These are phyloP conservation scores for Epichloe glyceriae DNA, from an alignment of 2,329 filamentous ascomycete species.

Conservation along the genomic window DNA sequence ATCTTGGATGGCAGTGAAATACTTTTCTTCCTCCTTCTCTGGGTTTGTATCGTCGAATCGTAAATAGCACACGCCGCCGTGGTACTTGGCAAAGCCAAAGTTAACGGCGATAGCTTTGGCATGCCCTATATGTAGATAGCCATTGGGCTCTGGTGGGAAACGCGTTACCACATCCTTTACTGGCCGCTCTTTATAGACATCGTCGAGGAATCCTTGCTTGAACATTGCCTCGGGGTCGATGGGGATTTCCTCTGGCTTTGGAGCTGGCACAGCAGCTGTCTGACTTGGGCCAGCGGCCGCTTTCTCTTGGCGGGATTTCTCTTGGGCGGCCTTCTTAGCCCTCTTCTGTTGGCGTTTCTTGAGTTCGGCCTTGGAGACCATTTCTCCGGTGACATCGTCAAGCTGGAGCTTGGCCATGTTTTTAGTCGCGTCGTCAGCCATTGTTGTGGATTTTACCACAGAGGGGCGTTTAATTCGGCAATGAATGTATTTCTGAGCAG, in stretches of 20 bases:
- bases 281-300: constrained; percentile 44
- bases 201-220: constrained; percentile 62
- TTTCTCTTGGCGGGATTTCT: constrained; percentile 77
- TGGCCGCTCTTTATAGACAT: constrained; percentile 58
- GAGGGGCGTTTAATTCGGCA: not conserved
- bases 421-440: constrained; percentile 36
- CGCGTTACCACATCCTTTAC: constrained; percentile 51
- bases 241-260: constrained; percentile 22
- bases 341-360: constrained; percentile 47
- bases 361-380: constrained; percentile 49
- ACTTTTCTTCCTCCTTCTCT: constrained; percentile 80
- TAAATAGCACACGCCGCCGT: constrained; percentile 44
- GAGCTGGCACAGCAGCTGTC: constrained; percentile 17
- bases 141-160: constrained; percentile 83
- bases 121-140: constrained; percentile 86
- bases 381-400: constrained; percentile 50
- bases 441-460: constrained; percentile 13
- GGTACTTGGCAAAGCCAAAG: constrained; percentile 82
- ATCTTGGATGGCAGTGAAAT: constrained; percentile 79
- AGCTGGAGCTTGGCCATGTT: constrained; percentile 44
- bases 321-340: constrained; percentile 38
- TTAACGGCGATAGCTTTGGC: constrained; percentile 93
- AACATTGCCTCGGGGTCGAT: constrained; percentile 58
- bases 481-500: not conserved
- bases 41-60: constrained; percentile 94